Percentiles rank a stretch among this genome's conserved stretches.
These are phyloP conservation scores for Arachis stenosperma DNA, from an alignment of 306 rosid species.

Conservation along the genomic window DNA sequence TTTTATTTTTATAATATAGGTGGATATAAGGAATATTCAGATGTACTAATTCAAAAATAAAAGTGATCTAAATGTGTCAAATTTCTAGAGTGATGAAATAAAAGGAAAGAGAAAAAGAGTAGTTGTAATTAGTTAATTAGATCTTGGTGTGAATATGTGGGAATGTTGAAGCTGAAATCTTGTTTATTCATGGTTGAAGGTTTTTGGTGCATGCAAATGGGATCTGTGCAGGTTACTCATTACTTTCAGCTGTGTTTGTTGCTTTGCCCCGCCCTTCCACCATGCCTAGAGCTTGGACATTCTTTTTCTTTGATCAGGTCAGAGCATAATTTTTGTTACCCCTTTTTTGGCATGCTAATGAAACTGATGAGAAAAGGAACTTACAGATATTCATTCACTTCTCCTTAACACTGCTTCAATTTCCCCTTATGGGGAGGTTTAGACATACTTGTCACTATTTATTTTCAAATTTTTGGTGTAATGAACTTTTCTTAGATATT, in stretches of 20 bases:
- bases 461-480: background rate
- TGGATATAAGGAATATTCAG: no score
- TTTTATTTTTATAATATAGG: no score
- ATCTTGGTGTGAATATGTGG: background rate
- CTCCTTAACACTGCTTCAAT: background rate
- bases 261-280: constrained; percentile 68
- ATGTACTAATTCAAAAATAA: no score
- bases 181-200: constrained; percentile 47
- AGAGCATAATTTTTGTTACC: background rate
- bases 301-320: constrained; percentile 88
- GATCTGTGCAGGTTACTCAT: constrained; percentile 87
- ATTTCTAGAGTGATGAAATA: no score
- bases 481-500: background rate
- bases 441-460: background rate
- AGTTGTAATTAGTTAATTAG: background rate
- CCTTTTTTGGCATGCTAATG: background rate
- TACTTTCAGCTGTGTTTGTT: constrained; percentile 64
- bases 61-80: no score
- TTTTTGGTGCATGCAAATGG: constrained; percentile 92
- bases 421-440: background rate
- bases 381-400: background rate
- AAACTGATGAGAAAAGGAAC: background rate
- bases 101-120: no score
- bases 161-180: constrained; percentile 20
- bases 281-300: constrained; percentile 73